phyloP scores from a whole-genome alignment of 1,284 basidiomycete genomes.

The Pterulicium gracile region DNA sequence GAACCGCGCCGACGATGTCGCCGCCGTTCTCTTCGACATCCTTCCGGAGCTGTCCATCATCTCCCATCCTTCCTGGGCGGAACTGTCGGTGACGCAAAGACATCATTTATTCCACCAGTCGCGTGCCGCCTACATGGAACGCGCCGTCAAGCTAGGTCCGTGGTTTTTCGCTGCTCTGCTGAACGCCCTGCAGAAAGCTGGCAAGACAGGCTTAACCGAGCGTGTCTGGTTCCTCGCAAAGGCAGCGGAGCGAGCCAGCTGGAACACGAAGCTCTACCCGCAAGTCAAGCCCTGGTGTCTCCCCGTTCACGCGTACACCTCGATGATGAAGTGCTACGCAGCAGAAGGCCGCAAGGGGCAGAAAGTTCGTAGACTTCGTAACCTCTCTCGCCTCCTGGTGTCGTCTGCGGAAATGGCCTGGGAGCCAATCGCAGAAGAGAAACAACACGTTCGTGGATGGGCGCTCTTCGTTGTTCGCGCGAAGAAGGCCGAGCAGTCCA shows the following conservation, averaged over 20 bases:
- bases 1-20: slow-evolving; percentile 33
- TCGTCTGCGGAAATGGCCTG: slow-evolving; percentile 5
- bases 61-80: slow-evolving; percentile 26
- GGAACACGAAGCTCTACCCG: slow-evolving; percentile 19
- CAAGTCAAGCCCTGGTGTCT: slow-evolving; percentile 42
- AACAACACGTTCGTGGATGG: slow-evolving; percentile 6
- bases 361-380: slow-evolving; percentile 11
- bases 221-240: slow-evolving; percentile 52
- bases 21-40: slow-evolving; percentile 33
- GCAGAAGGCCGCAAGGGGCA: slow-evolving; percentile 23
- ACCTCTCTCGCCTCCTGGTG: slow-evolving; percentile 14
- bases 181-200: slow-evolving; percentile 47
- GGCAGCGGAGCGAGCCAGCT: slow-evolving; percentile 43
- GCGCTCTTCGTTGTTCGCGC: neutral
- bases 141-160: slow-evolving; percentile 43
- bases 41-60: slow-evolving; percentile 41
- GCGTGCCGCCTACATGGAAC: slow-evolving; percentile 23
- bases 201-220: slow-evolving; percentile 45
- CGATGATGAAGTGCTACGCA: slow-evolving; percentile 57
- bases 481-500: slow-evolving; percentile 4
- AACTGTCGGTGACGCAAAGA: slow-evolving; percentile 13
- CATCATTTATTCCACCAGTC: slow-evolving; percentile 13
- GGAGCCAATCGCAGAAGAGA: slow-evolving; percentile 3
- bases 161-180: slow-evolving; percentile 46
- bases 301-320: slow-evolving; percentile 56